Evolutionary conservation across 495 filamentous ascomycete species (phyloP).

Genomic region (Podospora anserina): DNA sequence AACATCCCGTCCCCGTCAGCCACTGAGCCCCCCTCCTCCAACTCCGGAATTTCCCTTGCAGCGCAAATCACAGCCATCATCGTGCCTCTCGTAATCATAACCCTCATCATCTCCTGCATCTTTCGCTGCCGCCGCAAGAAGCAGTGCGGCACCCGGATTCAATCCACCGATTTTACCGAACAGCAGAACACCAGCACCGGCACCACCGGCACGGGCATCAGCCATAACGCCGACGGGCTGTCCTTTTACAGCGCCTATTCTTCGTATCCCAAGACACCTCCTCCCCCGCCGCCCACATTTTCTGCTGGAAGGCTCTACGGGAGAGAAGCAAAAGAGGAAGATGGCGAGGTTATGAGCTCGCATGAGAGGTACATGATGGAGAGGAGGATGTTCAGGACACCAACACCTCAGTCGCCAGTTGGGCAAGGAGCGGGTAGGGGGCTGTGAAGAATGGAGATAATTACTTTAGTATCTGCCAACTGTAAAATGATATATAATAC

Average conservation of each 20-base stretch:
- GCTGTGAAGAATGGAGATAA: neutral
- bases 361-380: neutral
- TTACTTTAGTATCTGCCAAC: no score
- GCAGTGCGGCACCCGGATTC: neutral
- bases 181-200: neutral
- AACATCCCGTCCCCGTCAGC: neutral
- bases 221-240: neutral
- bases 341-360: neutral
- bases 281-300: neutral
- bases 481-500: no score
- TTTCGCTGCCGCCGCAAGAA: neutral
- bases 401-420: neutral
- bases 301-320: neutral
- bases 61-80: neutral
- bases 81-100: neutral
- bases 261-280: neutral
- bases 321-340: neutral
- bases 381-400: neutral
- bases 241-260: neutral
- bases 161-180: neutral
- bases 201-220: neutral
- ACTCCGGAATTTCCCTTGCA: neutral
- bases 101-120: neutral
- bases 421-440: neutral
- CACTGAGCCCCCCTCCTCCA: neutral